These are phyloP conservation scores for Persicaria maculosa DNA, from an alignment of 148 eudicot genomes.

Conservation along the genomic window DNA sequence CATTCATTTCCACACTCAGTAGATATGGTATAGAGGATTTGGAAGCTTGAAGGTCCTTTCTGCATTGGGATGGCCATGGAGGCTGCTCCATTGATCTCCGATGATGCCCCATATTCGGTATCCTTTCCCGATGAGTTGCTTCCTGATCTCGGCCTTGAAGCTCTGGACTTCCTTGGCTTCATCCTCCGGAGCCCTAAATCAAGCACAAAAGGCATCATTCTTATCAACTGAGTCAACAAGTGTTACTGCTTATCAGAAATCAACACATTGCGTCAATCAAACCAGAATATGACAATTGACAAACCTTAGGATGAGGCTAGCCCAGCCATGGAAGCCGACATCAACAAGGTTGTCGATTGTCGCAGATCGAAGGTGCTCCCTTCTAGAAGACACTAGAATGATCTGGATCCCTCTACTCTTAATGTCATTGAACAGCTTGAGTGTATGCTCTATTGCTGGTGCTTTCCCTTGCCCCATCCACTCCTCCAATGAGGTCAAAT, in stretches of 20 bases:
- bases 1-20: neutral
- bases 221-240: neutral
- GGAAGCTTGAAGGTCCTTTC: constrained; percentile 45
- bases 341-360: constrained; percentile 39
- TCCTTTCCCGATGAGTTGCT: constrained; percentile 25
- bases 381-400: constrained; percentile 38
- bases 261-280: no score
- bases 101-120: constrained; percentile 37
- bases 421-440: constrained; percentile 31
- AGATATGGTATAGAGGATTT: constrained; percentile 33
- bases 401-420: constrained; percentile 32
- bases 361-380: constrained; percentile 36
- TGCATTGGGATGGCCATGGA: constrained; percentile 30
- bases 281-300: no score
- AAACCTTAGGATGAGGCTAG: constrained; percentile 35
- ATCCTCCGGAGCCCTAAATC: constrained; percentile 22
- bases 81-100: constrained; percentile 49
- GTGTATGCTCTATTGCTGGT: constrained; percentile 31
- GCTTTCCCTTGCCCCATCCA: constrained; percentile 37
- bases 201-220: neutral
- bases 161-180: constrained; percentile 18
- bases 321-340: constrained; percentile 39
- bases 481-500: constrained; percentile 35
- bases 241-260: no score
- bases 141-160: constrained; percentile 36